Evolutionary conservation across 78 protist genomes (phyloP), one percentile per base, ranked within the genome.

Genomic region (Dictyostelium discoideum): DNA sequence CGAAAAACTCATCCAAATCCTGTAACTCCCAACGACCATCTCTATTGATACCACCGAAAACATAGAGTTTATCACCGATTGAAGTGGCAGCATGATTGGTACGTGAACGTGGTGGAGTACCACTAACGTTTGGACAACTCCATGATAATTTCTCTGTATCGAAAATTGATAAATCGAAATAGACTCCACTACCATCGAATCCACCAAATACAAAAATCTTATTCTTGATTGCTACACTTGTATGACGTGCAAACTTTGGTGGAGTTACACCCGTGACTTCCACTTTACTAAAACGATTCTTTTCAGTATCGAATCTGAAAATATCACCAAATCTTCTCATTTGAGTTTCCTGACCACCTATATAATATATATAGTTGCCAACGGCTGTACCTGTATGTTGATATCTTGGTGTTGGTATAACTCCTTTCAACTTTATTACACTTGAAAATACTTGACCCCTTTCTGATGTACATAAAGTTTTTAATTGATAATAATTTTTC

Each of bases 241-340:
- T 94, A 60, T 86, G 93, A 85, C 92, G 93, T 6, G 94, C 89
- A 76, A 94, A 86, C 29, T 82, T 86, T 32, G 97, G 97, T 10
- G 86, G 87, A 7, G 77, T 9, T 8, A 22, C 42, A 20, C 97
- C 97, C 0, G 32, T 9, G 39, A 86, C 89, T n/a, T 90, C 93
- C 11, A 85, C 29, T 13, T 46, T 50, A 7, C 80, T 29, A 57
- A 86, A 79, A 32, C 84, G 24, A 13, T 80, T 81, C 48, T 44
- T 84, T 20, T 46, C 72, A 3, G 92, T 46, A 54, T 94, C 97
- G 29, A 60, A 94, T 69, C 76, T 84, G 50, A 39, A 94, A 40
- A 94, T 84, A 44, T 94, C 97, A 16, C 84, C 42, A 54, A 85
- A 86, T 67, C 97, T 84, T 18, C 69, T 37, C 39, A 77, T 83